phyloP scores from a whole-genome alignment of 139 green algal species.

The Ettlia oleoabundans region DNA sequence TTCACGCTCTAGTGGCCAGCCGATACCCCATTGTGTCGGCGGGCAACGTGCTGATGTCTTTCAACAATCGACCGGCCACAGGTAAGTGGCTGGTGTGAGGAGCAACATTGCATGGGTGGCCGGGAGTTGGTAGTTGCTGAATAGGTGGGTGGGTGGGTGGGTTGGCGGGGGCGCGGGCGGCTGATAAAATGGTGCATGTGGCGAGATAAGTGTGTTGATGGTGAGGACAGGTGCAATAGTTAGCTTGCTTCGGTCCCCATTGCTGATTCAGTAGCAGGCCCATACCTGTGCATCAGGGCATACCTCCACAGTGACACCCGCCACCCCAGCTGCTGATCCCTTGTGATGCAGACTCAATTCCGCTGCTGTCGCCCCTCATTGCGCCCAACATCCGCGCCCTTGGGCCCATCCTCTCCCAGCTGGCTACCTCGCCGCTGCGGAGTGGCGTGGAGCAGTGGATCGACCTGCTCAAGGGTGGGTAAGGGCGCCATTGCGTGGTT shows the following conservation, averaged over 20 bases:
- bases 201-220: too few relatives aligned
- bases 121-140: neutral
- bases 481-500: neutral
- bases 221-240: too few relatives aligned
- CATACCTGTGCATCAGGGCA: too few relatives aligned
- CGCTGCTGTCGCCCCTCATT: slow-evolving; percentile 83
- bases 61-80: slow-evolving; percentile 87
- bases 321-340: neutral
- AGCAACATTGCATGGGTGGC: neutral
- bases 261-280: too few relatives aligned
- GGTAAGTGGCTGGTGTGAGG: neutral
- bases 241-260: too few relatives aligned
- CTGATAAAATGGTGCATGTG: too few relatives aligned
- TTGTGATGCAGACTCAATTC: slow-evolving; percentile 63
- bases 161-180: too few relatives aligned
- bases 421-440: slow-evolving; percentile 73
- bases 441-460: slow-evolving; percentile 55
- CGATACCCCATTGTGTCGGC: slow-evolving; percentile 73
- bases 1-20: slow-evolving; percentile 87
- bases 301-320: too few relatives aligned
- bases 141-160: too few relatives aligned
- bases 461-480: slow-evolving; percentile 50
- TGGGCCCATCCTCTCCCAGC: slow-evolving; percentile 77
- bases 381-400: slow-evolving; percentile 73
- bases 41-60: slow-evolving; percentile 90